Percentiles rank a stretch among this genome's conserved stretches.
Evolutionary conservation across 805 yeast species (phyloP).

Genomic region (Suhomyces sp.): DNA sequence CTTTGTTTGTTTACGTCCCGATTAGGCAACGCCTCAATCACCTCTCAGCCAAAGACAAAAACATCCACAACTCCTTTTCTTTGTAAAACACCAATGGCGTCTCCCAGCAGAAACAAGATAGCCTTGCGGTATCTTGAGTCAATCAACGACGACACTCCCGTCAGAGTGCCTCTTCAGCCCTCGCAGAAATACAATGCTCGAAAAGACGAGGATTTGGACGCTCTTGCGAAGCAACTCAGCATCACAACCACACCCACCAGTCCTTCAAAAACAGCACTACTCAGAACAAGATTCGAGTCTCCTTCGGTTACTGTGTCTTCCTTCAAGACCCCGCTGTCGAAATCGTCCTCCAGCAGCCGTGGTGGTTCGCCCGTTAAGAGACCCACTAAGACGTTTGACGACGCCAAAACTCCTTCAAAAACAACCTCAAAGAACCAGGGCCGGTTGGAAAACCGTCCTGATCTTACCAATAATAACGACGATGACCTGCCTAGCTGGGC

Average conservation of each 20-base stretch:
- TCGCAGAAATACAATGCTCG: conserved; percentile 22
- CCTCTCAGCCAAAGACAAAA: not conserved
- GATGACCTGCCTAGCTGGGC: conserved; percentile 21
- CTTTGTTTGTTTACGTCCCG: conserved; percentile 1
- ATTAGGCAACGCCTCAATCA: not conserved
- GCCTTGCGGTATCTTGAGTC: conserved; percentile 37
- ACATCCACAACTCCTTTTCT: not conserved
- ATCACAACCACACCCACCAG: conserved; percentile 20
- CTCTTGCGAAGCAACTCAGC: conserved; percentile 36
- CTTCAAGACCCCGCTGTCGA: conserved; percentile 32
- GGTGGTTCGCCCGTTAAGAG: conserved; percentile 12
- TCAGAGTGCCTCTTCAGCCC: conserved; percentile 30
- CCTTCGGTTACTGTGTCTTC: conserved; percentile 43
- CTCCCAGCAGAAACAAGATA: conserved; percentile 18
- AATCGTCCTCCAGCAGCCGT: conserved; percentile 17
- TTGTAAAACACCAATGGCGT: conserved; percentile 3
- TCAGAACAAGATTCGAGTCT: conserved; percentile 35
- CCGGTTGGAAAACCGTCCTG: conserved; percentile 1
- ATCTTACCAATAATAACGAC: conserved; percentile 4
- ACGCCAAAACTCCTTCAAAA: not conserved
- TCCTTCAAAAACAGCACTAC: conserved; percentile 24
- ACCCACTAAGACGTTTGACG: not conserved
- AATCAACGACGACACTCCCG: conserved; percentile 25
- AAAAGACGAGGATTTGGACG: conserved; percentile 36
- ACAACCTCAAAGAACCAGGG: not conserved